Conservation (phyloP, 2,329 filamentous ascomycete species). For the Alternaria ventricosa region DNA sequence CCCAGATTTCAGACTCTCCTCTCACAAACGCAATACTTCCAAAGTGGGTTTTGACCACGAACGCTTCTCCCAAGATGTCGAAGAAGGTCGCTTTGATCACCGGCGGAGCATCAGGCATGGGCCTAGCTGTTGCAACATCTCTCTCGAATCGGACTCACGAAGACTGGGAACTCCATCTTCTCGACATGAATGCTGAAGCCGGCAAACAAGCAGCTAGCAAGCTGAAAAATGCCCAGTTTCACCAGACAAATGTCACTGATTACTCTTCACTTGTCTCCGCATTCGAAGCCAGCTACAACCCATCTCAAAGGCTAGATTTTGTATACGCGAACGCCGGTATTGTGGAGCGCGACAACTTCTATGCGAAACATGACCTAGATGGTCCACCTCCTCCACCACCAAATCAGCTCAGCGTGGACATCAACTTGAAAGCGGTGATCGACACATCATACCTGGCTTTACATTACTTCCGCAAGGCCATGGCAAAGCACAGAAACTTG, state of each 20-base stretch:
- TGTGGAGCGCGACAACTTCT: constrained; percentile 53
- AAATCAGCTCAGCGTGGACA: constrained; percentile 46
- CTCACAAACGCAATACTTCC: neutral
- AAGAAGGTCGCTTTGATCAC: constrained; percentile 70
- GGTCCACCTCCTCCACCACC: constrained; percentile 36
- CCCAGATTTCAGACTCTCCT: neutral
- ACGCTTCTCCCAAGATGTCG: constrained; percentile 8
- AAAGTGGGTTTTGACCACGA: neutral
- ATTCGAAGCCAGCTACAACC: constrained; percentile 50
- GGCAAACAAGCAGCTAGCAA: constrained; percentile 38
- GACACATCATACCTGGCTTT: constrained; percentile 51
- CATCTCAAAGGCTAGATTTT: constrained; percentile 52
- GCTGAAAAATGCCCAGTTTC: constrained; percentile 45
- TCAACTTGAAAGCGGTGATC: constrained; percentile 48
- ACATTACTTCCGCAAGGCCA: constrained; percentile 49
- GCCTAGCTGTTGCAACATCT: constrained; percentile 51
- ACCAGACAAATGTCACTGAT: constrained; percentile 49
- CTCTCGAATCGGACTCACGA: constrained; percentile 40
- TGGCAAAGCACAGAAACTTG: constrained; percentile 20
- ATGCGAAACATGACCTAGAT: constrained; percentile 40
- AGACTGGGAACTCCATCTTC: constrained; percentile 50
- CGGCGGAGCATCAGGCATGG: constrained; percentile 69
- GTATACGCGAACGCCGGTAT: constrained; percentile 59
- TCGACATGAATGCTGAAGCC: constrained; percentile 49
- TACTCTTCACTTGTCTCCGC: constrained; percentile 44